Percentiles rank a stretch among this genome's conserved stretches.
Evolutionary conservation across 2,329 filamentous ascomycete species (phyloP).

Genomic region (Trichophaea hybrida): DNA sequence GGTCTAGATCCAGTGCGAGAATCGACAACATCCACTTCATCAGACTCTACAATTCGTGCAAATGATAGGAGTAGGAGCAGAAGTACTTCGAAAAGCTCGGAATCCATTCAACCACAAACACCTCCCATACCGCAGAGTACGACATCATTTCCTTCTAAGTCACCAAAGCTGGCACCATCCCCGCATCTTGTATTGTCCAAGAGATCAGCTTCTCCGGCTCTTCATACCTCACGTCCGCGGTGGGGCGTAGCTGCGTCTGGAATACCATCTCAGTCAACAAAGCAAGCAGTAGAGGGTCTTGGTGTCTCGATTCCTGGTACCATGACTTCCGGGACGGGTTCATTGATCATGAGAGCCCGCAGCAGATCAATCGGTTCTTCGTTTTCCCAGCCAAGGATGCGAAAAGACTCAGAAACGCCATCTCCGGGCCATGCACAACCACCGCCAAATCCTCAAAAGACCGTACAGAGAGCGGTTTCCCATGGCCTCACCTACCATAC

Average conservation of each 20-base stretch:
- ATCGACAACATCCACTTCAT: slow-evolving; percentile 23
- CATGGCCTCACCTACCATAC: slow-evolving; percentile 10
- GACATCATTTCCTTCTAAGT: slow-evolving; percentile 4
- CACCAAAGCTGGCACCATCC: slow-evolving; percentile 17
- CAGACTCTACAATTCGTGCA: slow-evolving; percentile 23
- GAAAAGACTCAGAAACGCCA: slow-evolving; percentile 17
- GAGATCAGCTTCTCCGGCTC: slow-evolving; percentile 9
- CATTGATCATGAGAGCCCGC: not conserved
- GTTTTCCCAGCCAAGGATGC: slow-evolving; percentile 7
- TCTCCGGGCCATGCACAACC: slow-evolving; percentile 14
- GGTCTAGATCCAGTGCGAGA: slow-evolving; percentile 22
- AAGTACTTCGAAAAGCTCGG: not conserved
- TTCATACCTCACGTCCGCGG: slow-evolving; percentile 4
- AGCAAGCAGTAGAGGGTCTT: slow-evolving; percentile 13
- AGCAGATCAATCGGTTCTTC: slow-evolving; percentile 13
- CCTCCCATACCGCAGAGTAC: not conserved
- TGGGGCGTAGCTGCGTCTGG: slow-evolving; percentile 13
- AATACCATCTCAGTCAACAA: slow-evolving; percentile 11
- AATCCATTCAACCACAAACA: not conserved
- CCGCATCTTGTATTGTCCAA: slow-evolving; percentile 11
- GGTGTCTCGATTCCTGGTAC: slow-evolving; percentile 18
- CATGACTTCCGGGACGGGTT: not conserved
- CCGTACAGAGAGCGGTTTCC: slow-evolving; percentile 1
- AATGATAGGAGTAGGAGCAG: not conserved
- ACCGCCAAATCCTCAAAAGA: not conserved